Evolutionary conservation across 2,329 filamentous ascomycete species (phyloP), one percentile per base, ranked within the genome.

Genomic region (Keithomyces neogunnii): DNA sequence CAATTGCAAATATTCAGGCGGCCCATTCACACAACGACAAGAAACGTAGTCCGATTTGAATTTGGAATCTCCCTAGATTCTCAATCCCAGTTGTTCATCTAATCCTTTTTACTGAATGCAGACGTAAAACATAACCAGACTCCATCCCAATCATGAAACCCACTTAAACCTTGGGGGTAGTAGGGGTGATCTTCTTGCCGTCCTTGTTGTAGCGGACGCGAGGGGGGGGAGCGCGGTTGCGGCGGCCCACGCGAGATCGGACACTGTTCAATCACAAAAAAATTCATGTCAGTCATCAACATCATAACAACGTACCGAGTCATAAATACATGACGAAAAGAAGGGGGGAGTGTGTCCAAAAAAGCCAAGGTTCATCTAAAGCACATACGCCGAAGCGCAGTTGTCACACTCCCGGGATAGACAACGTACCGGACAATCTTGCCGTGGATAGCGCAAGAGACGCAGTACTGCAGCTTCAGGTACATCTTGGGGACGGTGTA

Each of bases 401-500:
- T 80, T 79, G 77, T 81, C 77, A 75, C 66, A 70, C 77, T 76
- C 75, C 73, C 67, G 61, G 69, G 70, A 69, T 77, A 73, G 73
- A 69, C 69, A 74, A 84, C 91, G 77, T 93, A 97, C 92, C 93
- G 92, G 78, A 99, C 95, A 76, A 99, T 99, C 88, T 99, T 99
- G 84, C 93, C 93, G 84, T 99, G 93, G 65, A 99, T 99, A 72
- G 93, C 93, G 80, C 93, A 99, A 77, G 92, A 97, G 73, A 99
- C 93, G 77, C 93, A 99, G 89, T 99, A 99, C 83, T 99, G 93
- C 75, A 99, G 87, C 88, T 99, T 99, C 80, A 99, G 83, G 89
- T 99, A 99, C 95, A 99, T 99, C 89, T 99, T 99, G 79, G 93
- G 93, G 71, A 99, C 92, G 66, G 90, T 91, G 84, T 99, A 99